phyloP scores from a whole-genome alignment of 2,329 filamentous ascomycete species.

The Didymella segeticola region DNA sequence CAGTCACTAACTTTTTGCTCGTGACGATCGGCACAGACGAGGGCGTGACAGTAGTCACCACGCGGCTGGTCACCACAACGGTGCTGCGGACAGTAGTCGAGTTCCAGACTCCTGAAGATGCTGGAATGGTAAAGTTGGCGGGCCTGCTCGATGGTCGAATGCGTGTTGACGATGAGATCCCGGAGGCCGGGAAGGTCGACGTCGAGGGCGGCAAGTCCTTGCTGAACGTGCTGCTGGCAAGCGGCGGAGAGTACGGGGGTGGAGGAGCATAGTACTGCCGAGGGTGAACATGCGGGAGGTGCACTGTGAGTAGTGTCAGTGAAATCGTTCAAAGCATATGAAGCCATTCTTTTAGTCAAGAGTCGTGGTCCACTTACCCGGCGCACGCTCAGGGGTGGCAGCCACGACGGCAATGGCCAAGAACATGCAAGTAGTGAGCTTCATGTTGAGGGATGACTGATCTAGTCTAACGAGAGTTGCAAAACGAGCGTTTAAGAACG shows the following conservation, averaged over 20 bases:
- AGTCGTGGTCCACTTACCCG: constrained; percentile 20
- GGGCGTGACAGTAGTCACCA: constrained; percentile 13
- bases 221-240: constrained; percentile 14
- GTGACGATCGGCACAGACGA: background rate
- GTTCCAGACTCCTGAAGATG: constrained; percentile 8
- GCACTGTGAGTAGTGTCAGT: constrained; percentile 14
- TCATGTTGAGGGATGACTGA: constrained; percentile 24
- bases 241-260: constrained; percentile 21
- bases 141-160: background rate
- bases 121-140: constrained; percentile 4
- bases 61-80: constrained; percentile 4
- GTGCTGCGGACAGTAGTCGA: constrained; percentile 8
- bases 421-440: constrained; percentile 22
- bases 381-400: constrained; percentile 21
- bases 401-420: constrained; percentile 19
- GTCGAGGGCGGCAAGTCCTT: constrained; percentile 6
- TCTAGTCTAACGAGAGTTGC: background rate
- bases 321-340: background rate
- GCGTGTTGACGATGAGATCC: background rate
- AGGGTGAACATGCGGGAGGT: constrained; percentile 24
- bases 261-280: constrained; percentile 29
- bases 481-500: constrained; percentile 20
- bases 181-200: constrained; percentile 3
- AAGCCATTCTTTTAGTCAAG: background rate
- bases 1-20: constrained; percentile 19